Base-by-base conservation (phyloP, 2,329 filamentous ascomycete genomes). In the Microcyclosporella mali region DNA sequence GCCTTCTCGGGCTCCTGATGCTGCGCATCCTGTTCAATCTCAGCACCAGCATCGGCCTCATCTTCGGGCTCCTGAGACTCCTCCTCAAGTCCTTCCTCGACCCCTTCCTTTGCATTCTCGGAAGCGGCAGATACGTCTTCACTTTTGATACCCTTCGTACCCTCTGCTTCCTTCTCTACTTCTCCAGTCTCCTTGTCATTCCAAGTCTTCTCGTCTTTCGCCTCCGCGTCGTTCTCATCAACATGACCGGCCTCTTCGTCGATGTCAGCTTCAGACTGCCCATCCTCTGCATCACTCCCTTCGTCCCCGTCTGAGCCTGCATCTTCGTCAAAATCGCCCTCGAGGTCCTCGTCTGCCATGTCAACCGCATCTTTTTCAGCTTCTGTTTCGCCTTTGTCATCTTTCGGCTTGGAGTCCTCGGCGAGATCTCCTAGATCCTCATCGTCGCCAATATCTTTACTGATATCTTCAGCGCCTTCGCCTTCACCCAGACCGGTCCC, bases 121-220 rank as follows among this genome's bases (percentile, higher is more conserved):
- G 46, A 43, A 33, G 65, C 63, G 41, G 69, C 68, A 34, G 66
- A 64, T 39, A 70, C 67, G 17, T 72, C 64, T 21, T 71, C 59
- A 17, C 66, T 74, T 66, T 55, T 72, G 52, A 67, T 78, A 54
- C 66, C 70, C 33, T 69, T 60, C 32, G 63, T 64, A 9, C 70
- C 75, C 41, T 88, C 81, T 4, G 80, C 82, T 58, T 87, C 73
- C 58, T 87, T 84, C 33, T 95, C 85, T 54, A 92, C 92, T 36
- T 90, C 81, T 36, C 89, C 81, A 33, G 89, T 77, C 33, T 87
- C 82, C 29, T 70, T 81, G 30, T 88, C 89, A 65, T 98, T 89
- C 92, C 92, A 98, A 78, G 97, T 88, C 72, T 97, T 98, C 69
- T 98, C 94, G 61, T 98, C 94, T 1, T 97, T 85, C 15, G 90